A percentile compares a stretch with the other conserved stretches of the same genome.
Evolutionary conservation across 352 stramenopile species (phyloP).

Genomic region (Plasmopara viticola): DNA sequence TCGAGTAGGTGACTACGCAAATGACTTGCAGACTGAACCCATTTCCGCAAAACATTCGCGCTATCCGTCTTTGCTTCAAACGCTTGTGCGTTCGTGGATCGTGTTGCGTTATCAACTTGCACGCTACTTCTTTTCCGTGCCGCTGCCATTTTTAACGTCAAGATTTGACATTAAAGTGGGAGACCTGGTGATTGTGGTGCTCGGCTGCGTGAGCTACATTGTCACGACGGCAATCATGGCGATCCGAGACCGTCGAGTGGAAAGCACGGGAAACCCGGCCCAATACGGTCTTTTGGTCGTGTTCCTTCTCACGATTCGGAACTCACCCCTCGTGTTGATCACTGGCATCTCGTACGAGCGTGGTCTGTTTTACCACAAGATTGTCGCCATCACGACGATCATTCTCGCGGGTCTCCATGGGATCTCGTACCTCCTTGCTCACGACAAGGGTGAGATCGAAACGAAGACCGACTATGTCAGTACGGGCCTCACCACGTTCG

Average conservation of each 20-base stretch:
- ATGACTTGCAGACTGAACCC: conserved; percentile 14
- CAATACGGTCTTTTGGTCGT: conserved; percentile 29
- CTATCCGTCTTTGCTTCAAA: conserved; percentile 10
- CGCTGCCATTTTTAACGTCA: conserved; percentile 23
- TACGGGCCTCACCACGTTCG: conserved; percentile 20
- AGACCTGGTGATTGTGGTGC: conserved; percentile 28
- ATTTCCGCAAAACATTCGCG: conserved; percentile 1
- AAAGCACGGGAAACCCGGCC: conserved; percentile 17
- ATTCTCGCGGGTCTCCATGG: conserved; percentile 35
- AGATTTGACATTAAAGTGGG: conserved; percentile 33
- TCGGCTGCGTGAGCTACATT: conserved; percentile 15
- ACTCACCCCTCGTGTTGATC: conserved; percentile 32
- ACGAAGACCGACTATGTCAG: conserved; percentile 13
- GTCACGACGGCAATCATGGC: conserved; percentile 13
- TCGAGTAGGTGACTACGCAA: conserved; percentile 11
- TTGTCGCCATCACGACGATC: conserved; percentile 28
- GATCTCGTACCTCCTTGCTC: conserved; percentile 31
- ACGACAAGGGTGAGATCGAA: conserved; percentile 1
- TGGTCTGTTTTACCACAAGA: conserved; percentile 45
- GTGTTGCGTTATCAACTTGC: conserved; percentile 24
- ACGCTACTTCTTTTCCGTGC: conserved; percentile 23
- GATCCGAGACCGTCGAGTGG: conserved; percentile 11
- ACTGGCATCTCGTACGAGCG: conserved; percentile 50
- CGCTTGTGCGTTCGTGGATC: conserved; percentile 19
- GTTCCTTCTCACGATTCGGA: conserved; percentile 39